Percentiles rank a stretch among this genome's conserved stretches.
phyloP scores from a whole-genome alignment of 2,329 filamentous ascomycete species.

The Elsinoe arachidis region DNA sequence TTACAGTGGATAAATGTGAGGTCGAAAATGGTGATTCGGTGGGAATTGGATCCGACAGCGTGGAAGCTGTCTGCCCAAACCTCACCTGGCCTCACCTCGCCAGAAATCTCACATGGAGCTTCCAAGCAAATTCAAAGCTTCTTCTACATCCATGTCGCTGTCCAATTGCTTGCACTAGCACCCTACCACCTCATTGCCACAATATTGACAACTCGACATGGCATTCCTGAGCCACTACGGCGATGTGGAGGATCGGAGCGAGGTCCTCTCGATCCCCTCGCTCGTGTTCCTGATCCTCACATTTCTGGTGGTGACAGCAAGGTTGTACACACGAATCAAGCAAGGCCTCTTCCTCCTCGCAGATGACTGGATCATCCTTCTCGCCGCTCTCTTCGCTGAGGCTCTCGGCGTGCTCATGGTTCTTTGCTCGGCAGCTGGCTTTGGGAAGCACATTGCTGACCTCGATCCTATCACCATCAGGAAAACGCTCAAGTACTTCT shows the following conservation, averaged over 20 bases:
- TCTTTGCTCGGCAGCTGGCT: conserved; percentile 5
- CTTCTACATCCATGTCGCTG: not conserved
- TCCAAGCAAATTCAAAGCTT: conserved; percentile 1
- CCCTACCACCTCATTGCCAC: not conserved
- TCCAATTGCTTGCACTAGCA: not conserved
- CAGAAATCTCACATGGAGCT: conserved; percentile 1
- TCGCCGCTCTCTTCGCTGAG: conserved; percentile 8
- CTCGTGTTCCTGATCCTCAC: conserved; percentile 8
- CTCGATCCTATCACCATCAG: not conserved
- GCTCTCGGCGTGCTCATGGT: conserved; percentile 12
- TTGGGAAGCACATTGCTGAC: conserved; percentile 12
- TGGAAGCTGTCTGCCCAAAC: not conserved
- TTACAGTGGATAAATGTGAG: not conserved
- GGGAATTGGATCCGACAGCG: not conserved
- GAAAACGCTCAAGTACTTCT: conserved; percentile 20
- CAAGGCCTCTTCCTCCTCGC: not conserved
- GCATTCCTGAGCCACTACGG: conserved; percentile 6
- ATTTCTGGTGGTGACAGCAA: not conserved
- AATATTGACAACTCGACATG: not conserved
- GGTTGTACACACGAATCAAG: conserved; percentile 1
- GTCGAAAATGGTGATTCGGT: not conserved
- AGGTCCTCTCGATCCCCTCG: conserved; percentile 7
- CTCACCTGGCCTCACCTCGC: not conserved
- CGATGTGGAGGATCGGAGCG: not conserved
- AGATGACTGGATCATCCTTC: conserved; percentile 12